A percentile compares a stretch with the other conserved stretches of the same genome.
These are phyloP conservation scores for Aspergillus jensenii DNA, from an alignment of 2,329 filamentous ascomycete species.

Conservation along the genomic window DNA sequence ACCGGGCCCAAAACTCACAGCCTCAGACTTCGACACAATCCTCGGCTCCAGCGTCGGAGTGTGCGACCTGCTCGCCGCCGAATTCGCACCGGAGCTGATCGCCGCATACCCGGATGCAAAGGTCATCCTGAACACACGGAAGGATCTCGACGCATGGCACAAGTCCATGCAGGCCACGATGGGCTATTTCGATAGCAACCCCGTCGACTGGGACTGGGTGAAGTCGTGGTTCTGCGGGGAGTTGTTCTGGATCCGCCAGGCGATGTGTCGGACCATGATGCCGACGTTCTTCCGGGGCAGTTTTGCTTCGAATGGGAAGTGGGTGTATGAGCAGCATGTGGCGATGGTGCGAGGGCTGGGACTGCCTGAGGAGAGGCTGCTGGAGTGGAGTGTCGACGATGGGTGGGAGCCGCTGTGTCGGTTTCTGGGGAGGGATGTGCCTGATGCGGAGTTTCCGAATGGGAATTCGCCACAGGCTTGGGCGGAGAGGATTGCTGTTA, in stretches of 20 bases:
- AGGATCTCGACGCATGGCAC: slow-evolving; percentile 18
- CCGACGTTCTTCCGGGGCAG: slow-evolving; percentile 17
- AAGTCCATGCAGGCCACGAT: slow-evolving; percentile 18
- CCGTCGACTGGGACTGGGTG: slow-evolving; percentile 17
- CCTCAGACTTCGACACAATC: slow-evolving; percentile 30
- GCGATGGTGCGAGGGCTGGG: slow-evolving; percentile 15
- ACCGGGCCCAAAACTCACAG: slow-evolving; percentile 3
- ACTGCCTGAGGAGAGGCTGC: slow-evolving; percentile 15
- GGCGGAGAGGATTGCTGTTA: slow-evolving; percentile 18
- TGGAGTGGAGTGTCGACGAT: slow-evolving; percentile 30
- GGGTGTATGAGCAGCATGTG: slow-evolving; percentile 14
- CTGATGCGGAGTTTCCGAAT: neutral
- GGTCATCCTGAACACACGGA: slow-evolving; percentile 18
- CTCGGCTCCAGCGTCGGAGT: slow-evolving; percentile 30
- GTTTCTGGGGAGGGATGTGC: neutral
- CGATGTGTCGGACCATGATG: slow-evolving; percentile 18
- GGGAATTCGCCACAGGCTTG: slow-evolving; percentile 14
- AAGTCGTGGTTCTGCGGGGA: slow-evolving; percentile 18
- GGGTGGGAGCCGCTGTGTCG: slow-evolving; percentile 29
- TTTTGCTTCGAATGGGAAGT: slow-evolving; percentile 7
- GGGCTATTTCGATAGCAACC: slow-evolving; percentile 16
- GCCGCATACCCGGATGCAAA: slow-evolving; percentile 33
- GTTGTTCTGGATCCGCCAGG: slow-evolving; percentile 20
- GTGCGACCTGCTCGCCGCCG: slow-evolving; percentile 31
- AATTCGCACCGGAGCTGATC: slow-evolving; percentile 37